Evolutionary conservation across 192 early-diverging fungal species (phyloP), one percentile per base, ranked within the genome.

Genomic region (Backusella circina): DNA sequence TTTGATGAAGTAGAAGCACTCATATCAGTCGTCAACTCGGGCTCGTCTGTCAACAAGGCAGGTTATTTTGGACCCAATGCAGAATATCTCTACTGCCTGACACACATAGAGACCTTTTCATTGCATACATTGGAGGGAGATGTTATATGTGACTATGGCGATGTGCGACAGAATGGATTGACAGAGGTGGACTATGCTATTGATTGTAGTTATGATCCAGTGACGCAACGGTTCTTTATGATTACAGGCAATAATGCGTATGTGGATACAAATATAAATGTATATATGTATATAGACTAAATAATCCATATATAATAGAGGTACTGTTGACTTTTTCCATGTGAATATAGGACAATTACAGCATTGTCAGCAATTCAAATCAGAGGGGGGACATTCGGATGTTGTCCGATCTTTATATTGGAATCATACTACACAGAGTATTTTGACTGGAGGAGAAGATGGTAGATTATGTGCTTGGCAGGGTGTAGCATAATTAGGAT

Each of bases 1-100:
- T 87, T 92, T 37, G 88, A 95, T 26, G 96, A 99, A 80, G 97
- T 98, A 41, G 97, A 99, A 41, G 94, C 90, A 1, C 75, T 99
- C 5, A 74, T 94, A 64, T 89, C 90, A 36, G 93, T 94, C 1
- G 88, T 96, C 18, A 97, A 97, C 68, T 92, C 91, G 3, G 87
- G 86, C 16, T 89, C 95, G 16, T 94, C 94, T 5, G 87, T 99
- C n/a, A 88, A 88, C 78, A 91, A 87, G 72, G 80, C 92, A 71
- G 97, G 97, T 3, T 99, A 93, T 83, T 98, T 98, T 84, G 98
- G 98, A 15, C 95, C 96, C 1, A 78, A 79, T 9, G 85, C 87
- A n/a, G 95, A 98, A 84, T 98, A 95, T 81, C 71, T 98, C 7
- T 99, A 95, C 75, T 89, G 88, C 47, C 80, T 94, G 13, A 97